Evolutionary conservation across 306 rosid genomes (phyloP).

Genomic region (Arachis hypogaea): DNA sequence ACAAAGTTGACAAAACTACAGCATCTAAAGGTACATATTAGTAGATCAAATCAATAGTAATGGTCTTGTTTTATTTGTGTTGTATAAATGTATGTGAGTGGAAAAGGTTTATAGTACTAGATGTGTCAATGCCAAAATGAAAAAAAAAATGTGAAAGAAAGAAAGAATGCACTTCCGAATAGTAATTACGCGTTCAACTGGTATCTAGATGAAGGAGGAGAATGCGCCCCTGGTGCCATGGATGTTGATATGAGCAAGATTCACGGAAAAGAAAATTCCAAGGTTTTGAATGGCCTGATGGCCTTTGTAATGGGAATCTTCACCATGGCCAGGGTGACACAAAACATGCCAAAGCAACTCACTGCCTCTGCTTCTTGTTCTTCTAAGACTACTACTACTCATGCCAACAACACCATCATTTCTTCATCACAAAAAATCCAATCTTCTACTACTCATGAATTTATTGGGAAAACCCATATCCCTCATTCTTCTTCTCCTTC

Average conservation of each 20-base stretch:
- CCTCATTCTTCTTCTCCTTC: conserved; percentile 33
- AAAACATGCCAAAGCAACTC: conserved; percentile 59
- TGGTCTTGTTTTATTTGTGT: background rate
- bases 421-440: background rate
- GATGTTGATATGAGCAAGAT: conserved; percentile 1
- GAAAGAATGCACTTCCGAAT: background rate
- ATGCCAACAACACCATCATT: conserved; percentile 42
- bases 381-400: background rate
- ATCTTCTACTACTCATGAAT: background rate
- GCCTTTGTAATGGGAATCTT: conserved; percentile 60
- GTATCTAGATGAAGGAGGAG: conserved; percentile 4
- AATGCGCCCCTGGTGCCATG: background rate
- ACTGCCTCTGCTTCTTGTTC: conserved; percentile 6
- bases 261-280: background rate
- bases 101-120: background rate
- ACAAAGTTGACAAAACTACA: conserved; percentile 1
- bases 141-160: background rate
- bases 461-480: background rate
- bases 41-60: background rate
- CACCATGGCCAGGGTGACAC: conserved; percentile 55
- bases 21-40: conserved; percentile 54
- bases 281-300: conserved; percentile 45
- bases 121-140: background rate
- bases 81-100: background rate
- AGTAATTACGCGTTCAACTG: background rate